These are phyloP conservation scores for Nicotiana benthamiana DNA, from an alignment of 257 asterid genomes.

Conservation along the genomic window DNA sequence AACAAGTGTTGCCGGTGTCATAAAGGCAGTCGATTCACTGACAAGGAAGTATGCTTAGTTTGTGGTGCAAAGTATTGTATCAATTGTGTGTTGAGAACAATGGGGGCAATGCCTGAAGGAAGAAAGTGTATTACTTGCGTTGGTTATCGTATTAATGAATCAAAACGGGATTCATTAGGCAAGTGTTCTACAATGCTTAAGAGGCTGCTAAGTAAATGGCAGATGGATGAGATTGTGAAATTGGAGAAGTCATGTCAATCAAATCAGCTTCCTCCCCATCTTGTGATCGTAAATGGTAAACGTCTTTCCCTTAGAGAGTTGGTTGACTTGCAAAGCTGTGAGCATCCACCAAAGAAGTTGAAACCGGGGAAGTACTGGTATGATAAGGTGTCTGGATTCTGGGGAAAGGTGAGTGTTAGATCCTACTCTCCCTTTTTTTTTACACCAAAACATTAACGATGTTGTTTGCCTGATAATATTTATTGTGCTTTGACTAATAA, in stretches of 20 bases:
- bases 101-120: slow-evolving; percentile 98
- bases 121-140: slow-evolving; percentile 74
- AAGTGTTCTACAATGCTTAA: slow-evolving; percentile 61
- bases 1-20: slow-evolving; percentile 63
- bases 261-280: slow-evolving; percentile 70
- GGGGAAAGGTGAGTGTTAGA: slow-evolving; percentile 77
- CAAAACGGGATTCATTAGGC: slow-evolving; percentile 57
- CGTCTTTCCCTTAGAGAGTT: slow-evolving; percentile 48
- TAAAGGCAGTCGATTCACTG: slow-evolving; percentile 41
- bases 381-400: slow-evolving; percentile 74
- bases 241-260: slow-evolving; percentile 47
- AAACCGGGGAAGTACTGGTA: slow-evolving; percentile 90
- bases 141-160: slow-evolving; percentile 49
- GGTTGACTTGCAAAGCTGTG: slow-evolving; percentile 50
- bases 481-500: slow-evolving; percentile 4
- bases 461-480: neutral
- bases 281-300: slow-evolving; percentile 49
- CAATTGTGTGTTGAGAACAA: slow-evolving; percentile 69
- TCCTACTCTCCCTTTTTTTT: neutral
- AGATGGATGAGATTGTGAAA: slow-evolving; percentile 44
- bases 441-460: neutral
- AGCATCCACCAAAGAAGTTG: slow-evolving; percentile 76
- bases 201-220: slow-evolving; percentile 33
- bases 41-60: slow-evolving; percentile 70
- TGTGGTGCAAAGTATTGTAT: slow-evolving; percentile 77